Conservation (phyloP, 1,284 basidiomycete genomes). For the Ustilago nuda region DNA sequence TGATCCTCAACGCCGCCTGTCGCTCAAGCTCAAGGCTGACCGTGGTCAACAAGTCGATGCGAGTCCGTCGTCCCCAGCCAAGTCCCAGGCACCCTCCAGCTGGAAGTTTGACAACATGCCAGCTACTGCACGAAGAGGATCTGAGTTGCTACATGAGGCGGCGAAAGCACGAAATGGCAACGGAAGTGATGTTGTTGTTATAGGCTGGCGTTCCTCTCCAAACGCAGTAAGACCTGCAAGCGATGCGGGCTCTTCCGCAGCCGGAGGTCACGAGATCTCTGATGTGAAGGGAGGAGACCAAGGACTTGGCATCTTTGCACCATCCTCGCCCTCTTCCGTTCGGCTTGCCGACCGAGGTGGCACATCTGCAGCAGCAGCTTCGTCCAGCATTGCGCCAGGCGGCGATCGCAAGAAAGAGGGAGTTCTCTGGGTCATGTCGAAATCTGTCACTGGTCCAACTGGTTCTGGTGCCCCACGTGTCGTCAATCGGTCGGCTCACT, state of each 20-base stretch:
- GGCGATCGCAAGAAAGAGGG: slow-evolving; percentile 62
- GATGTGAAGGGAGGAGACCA: background rate
- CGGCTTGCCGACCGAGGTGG: slow-evolving; percentile 1
- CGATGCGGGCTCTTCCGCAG: slow-evolving; percentile 13
- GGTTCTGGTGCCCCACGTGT: slow-evolving; percentile 55
- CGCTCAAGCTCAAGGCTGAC: slow-evolving; percentile 26
- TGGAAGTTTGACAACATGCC: slow-evolving; percentile 19
- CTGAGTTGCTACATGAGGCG: slow-evolving; percentile 9
- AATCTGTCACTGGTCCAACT: slow-evolving; percentile 41
- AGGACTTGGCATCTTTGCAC: slow-evolving; percentile 25
- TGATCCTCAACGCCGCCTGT: slow-evolving; percentile 15
- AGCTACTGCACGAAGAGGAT: slow-evolving; percentile 12
- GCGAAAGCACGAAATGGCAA: background rate
- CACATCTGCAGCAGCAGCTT: background rate
- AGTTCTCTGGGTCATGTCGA: slow-evolving; percentile 58
- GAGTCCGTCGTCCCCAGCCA: slow-evolving; percentile 4
- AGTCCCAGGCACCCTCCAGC: slow-evolving; percentile 26
- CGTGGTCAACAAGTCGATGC: slow-evolving; percentile 5
- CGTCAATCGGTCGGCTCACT: slow-evolving; percentile 49
- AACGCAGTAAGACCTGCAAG: slow-evolving; percentile 6
- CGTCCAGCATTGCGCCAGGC: slow-evolving; percentile 1
- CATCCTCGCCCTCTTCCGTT: slow-evolving; percentile 1
- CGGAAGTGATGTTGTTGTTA: background rate
- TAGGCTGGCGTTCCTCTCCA: slow-evolving; percentile 4
- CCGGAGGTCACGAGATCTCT: slow-evolving; percentile 2